Conservation (phyloP, 2,329 filamentous ascomycete genomes). For the Aureobasidium sp. region DNA sequence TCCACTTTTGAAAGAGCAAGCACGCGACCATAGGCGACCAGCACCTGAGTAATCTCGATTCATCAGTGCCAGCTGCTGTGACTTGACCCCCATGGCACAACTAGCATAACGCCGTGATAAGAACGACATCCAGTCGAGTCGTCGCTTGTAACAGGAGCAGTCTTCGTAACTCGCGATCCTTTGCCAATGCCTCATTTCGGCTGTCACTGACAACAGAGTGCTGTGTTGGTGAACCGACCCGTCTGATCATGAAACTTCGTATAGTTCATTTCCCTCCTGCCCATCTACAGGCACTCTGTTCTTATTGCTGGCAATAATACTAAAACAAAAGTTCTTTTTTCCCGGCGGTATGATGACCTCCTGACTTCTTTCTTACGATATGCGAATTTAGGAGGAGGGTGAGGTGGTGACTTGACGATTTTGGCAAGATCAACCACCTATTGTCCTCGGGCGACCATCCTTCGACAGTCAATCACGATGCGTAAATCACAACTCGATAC, state of each 20-base stretch:
- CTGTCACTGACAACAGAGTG: neutral
- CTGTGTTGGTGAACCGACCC: neutral
- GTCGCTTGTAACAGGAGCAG: neutral
- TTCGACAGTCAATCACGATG: neutral
- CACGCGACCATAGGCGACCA: neutral
- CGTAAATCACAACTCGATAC: neutral
- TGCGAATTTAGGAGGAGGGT: neutral
- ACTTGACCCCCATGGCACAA: neutral
- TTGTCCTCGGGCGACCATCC: neutral
- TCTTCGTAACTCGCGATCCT: neutral
- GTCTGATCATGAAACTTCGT: neutral
- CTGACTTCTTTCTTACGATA: neutral
- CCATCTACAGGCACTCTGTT: neutral
- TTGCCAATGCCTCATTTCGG: constrained; percentile 7
- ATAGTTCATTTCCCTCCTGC: neutral
- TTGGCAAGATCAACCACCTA: too few relatives aligned
- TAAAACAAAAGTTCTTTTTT: neutral
- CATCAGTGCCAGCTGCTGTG: neutral
- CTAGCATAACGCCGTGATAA: neutral
- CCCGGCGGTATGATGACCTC: neutral
- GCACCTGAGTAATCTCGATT: neutral
- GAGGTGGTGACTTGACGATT: neutral
- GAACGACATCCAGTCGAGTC: neutral
- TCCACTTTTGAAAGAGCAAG: neutral
- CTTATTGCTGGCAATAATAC: neutral